Evolutionary conservation across 768 basidiomycete genomes (phyloP).

Genomic region (Leucocoprinus sp.): DNA sequence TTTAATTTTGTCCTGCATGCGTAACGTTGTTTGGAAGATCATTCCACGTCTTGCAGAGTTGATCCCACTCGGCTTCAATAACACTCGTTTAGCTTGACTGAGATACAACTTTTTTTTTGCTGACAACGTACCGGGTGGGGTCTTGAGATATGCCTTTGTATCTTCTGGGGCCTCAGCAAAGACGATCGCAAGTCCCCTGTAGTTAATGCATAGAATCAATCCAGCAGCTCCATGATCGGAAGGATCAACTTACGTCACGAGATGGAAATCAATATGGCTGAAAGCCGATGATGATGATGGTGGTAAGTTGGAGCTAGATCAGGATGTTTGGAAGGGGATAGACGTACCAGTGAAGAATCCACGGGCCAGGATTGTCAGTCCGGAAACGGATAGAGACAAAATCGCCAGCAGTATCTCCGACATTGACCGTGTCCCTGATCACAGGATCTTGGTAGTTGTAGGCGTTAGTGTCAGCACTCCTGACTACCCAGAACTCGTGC

Average conservation of each 20-base stretch:
- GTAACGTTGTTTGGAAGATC: background rate
- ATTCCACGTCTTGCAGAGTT: background rate
- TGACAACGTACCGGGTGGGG: slow-evolving; percentile 7
- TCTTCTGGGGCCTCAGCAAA: slow-evolving; percentile 14
- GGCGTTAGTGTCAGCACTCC: slow-evolving; percentile 25
- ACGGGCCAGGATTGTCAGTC: slow-evolving; percentile 62
- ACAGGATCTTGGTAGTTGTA: slow-evolving; percentile 43
- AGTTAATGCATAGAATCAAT: background rate
- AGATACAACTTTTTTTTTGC: too few relatives aligned
- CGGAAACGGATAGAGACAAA: slow-evolving; percentile 49
- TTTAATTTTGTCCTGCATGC: background rate
- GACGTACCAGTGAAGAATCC: slow-evolving; percentile 38
- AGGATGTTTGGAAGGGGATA: background rate
- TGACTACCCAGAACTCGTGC: slow-evolving; percentile 35
- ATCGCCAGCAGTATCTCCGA: slow-evolving; percentile 28
- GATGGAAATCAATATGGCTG: slow-evolving; percentile 32
- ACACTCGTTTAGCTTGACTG: too few relatives aligned
- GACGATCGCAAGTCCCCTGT: slow-evolving; percentile 13
- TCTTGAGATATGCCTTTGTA: slow-evolving; percentile 1
- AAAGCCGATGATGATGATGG: background rate
- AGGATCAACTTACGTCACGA: slow-evolving; percentile 19
- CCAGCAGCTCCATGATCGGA: too few relatives aligned
- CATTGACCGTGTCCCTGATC: slow-evolving; percentile 42
- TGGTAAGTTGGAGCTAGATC: background rate
- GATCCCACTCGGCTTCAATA: background rate